These are phyloP conservation scores for Populus hybrid DNA, from an alignment of 441 rosid species.

Conservation along the genomic window DNA sequence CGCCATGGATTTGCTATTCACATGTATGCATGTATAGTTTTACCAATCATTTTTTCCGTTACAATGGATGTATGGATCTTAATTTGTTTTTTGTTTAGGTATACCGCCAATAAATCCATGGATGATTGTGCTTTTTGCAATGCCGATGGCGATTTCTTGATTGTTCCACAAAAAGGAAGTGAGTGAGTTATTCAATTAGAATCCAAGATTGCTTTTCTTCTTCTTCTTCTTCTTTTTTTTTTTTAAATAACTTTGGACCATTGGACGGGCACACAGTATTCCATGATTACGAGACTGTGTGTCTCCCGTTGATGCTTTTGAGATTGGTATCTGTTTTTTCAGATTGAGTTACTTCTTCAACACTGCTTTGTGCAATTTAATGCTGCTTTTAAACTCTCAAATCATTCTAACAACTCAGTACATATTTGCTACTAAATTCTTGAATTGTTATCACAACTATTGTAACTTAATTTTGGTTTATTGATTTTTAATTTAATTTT, in stretches of 20 bases:
- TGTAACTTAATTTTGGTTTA: no score
- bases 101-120: slow-evolving; percentile 82
- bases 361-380: background rate
- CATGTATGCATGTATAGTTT: slow-evolving; percentile 50
- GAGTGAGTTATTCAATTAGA: slow-evolving; percentile 40
- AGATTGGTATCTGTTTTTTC: background rate
- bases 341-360: background rate
- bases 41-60: background rate
- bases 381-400: background rate
- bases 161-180: slow-evolving; percentile 95
- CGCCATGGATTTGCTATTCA: slow-evolving; percentile 94
- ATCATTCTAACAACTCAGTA: background rate
- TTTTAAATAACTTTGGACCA: no score
- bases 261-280: background rate
- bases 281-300: background rate
- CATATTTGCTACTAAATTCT: no score
- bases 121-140: slow-evolving; percentile 80
- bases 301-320: background rate
- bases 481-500: no score
- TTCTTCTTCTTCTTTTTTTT: no score
- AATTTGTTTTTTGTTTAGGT: slow-evolving; percentile 39
- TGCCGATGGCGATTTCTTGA: slow-evolving; percentile 96
- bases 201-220: background rate
- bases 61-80: background rate
- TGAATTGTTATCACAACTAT: no score